Evolutionary conservation across 2,329 filamentous ascomycete genomes (phyloP), one percentile per base, ranked within the genome.

Genomic region (Microsporum audouinii): DNA sequence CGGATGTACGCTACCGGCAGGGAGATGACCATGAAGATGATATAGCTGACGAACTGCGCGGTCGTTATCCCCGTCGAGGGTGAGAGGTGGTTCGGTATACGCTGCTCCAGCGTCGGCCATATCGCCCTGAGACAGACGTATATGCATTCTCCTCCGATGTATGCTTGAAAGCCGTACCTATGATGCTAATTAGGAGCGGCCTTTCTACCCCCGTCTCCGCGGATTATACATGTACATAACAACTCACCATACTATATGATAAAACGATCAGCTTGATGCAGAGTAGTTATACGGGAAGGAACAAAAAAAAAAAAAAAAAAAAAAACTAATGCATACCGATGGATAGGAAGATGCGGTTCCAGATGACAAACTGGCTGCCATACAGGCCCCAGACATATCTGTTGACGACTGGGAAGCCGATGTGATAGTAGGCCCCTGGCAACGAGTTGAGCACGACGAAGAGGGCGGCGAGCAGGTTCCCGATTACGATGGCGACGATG

Each of bases 361-460:
- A 63, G 57, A 79, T 70, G 14, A 71, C 68, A 34, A 78, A 60
- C 62, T 75, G 74, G 10, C 71, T 68, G 0, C 77, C 77, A 31
- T 71, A 75, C 64, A 77, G 68, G 12, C 77, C 78, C 72, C 75
- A 79, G 27, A 76, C 69, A 34, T 71, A 70, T 10, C 77, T 70
- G n/a, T 70, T 69, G 2, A 73, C 68, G 5, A 79, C 75, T 0
- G 77, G 74, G 41, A 77, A 79, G 4, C 75, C 75, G 33, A 79
- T 74, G 61, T 78, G 75, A 65, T 74, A 77, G 60, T 71, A 68
- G 2, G 75, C 75, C 27, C 75, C 75, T 5, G 73, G 71, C 29
- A 69, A 68, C 45, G 73, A 75, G 45, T 73, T 75, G 36, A 70
- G 63, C 53, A 74, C 71, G 10, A 72, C 71, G 39, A 76, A 68